A percentile compares a stretch with the other conserved stretches of the same genome.
phyloP scores from a whole-genome alignment of 192 early-diverging fungal genomes.

The Coemansia sp. region DNA sequence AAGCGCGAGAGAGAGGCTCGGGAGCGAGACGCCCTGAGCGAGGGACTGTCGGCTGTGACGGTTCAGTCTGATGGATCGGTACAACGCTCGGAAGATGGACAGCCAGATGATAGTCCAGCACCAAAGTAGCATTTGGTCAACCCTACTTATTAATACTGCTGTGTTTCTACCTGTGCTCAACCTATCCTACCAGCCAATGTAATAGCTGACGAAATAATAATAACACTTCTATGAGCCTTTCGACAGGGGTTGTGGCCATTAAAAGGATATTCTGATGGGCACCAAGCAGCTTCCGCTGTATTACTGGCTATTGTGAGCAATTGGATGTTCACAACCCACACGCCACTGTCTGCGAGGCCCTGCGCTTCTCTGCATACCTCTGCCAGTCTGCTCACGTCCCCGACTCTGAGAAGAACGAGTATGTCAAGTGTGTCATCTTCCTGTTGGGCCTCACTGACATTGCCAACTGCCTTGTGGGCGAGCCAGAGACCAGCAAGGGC shows the following conservation, averaged over 20 bases:
- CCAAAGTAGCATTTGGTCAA: neutral
- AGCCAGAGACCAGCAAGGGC: constrained; percentile 66
- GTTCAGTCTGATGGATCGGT: neutral
- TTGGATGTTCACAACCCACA: constrained; percentile 76
- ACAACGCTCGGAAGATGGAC: neutral
- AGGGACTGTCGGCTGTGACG: neutral
- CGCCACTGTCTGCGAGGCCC: constrained; percentile 65
- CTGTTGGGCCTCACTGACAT: constrained; percentile 75
- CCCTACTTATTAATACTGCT: neutral
- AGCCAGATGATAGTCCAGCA: neutral
- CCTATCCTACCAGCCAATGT: neutral
- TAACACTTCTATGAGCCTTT: no score
- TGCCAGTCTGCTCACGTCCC: constrained; percentile 66
- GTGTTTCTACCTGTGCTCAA: neutral
- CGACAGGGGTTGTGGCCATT: no score
- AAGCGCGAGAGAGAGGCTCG: constrained; percentile 21
- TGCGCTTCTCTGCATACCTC: constrained; percentile 63
- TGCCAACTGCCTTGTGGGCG: constrained; percentile 69
- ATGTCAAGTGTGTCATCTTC: constrained; percentile 73
- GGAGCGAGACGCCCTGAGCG: neutral
- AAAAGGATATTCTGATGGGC: no score
- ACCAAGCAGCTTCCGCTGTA: constrained; percentile 62
- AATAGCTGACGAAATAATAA: neutral
- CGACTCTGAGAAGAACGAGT: constrained; percentile 63
- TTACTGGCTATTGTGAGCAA: constrained; percentile 83